Evolutionary conservation across 441 rosid species (phyloP).

Genomic region (Erodium texanum): DNA sequence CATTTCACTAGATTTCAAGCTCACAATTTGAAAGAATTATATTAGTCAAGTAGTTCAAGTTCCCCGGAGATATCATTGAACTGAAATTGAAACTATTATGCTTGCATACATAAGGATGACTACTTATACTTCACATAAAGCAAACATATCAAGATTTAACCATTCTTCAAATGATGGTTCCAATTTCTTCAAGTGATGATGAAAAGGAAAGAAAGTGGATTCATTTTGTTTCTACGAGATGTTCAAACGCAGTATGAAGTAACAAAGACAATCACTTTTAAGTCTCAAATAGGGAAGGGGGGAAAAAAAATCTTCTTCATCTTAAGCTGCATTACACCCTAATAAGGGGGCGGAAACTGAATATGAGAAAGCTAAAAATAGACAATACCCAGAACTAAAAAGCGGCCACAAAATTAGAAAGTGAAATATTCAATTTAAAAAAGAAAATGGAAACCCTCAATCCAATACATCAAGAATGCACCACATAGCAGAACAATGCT

Average conservation of each 20-base stretch:
- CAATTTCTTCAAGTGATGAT: no score
- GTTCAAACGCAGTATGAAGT: background rate
- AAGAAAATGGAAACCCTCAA: no score
- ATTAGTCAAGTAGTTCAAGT: background rate
- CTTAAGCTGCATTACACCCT: background rate
- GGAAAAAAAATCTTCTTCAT: background rate
- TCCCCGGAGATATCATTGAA: background rate
- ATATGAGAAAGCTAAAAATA: background rate
- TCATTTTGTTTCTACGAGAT: background rate
- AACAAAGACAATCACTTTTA: background rate
- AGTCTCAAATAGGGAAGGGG: background rate
- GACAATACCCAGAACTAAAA: background rate
- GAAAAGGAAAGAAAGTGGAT: background rate
- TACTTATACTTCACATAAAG: constrained; percentile 1
- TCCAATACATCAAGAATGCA: no score
- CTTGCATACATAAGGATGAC: background rate
- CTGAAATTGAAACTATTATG: background rate
- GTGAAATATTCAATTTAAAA: background rate
- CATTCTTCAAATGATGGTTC: background rate
- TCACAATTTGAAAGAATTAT: background rate
- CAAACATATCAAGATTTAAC: background rate
- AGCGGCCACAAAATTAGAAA: background rate
- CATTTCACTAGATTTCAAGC: background rate
- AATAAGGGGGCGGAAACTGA: background rate
- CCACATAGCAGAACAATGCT: background rate